phyloP scores from a whole-genome alignment of 2,329 filamentous ascomycete genomes.

The Stemphylium lycopersici region DNA sequence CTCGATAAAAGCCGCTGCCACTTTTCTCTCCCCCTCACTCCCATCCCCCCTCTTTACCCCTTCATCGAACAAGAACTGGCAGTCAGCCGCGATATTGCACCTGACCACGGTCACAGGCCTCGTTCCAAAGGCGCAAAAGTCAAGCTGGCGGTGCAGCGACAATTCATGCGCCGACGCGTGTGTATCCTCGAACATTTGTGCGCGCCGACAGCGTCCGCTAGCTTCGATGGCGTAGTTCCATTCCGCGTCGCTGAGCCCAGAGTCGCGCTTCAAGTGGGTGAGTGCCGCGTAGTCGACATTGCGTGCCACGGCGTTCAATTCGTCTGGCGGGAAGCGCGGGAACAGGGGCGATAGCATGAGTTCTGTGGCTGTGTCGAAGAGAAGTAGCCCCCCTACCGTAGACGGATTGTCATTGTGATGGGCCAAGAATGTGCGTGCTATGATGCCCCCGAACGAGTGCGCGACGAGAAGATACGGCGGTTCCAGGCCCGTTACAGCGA shows the following conservation, averaged over 20 bases:
- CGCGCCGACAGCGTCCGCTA: background rate
- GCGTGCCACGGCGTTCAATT: background rate
- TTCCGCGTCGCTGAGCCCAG: conserved; percentile 11
- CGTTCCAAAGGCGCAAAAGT: background rate
- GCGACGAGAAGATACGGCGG: conserved; percentile 12
- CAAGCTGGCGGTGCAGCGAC: conserved; percentile 7
- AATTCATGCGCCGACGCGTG: conserved; percentile 11
- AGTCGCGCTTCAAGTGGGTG: conserved; percentile 12
- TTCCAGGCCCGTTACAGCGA: conserved; percentile 3
- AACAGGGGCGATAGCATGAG: conserved; percentile 14
- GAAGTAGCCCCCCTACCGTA: background rate
- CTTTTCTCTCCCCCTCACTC: conserved; percentile 6
- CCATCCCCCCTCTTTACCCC: conserved; percentile 7
- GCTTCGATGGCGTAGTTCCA: conserved; percentile 7
- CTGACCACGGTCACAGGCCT: conserved; percentile 12
- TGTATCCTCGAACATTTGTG: conserved; percentile 2
- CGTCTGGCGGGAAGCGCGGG: conserved; percentile 4
- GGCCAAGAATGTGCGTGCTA: conserved; percentile 10
- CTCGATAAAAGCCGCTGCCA: conserved; percentile 7
- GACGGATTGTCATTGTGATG: no score
- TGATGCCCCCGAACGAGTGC: conserved; percentile 17
- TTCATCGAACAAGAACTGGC: conserved; percentile 10
- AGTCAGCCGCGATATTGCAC: conserved; percentile 4
- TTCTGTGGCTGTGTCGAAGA: conserved; percentile 13
- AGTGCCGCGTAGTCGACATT: conserved; percentile 12